phyloP scores from a whole-genome alignment of 2,329 filamentous ascomycete genomes.

The Eutypella sp. region DNA sequence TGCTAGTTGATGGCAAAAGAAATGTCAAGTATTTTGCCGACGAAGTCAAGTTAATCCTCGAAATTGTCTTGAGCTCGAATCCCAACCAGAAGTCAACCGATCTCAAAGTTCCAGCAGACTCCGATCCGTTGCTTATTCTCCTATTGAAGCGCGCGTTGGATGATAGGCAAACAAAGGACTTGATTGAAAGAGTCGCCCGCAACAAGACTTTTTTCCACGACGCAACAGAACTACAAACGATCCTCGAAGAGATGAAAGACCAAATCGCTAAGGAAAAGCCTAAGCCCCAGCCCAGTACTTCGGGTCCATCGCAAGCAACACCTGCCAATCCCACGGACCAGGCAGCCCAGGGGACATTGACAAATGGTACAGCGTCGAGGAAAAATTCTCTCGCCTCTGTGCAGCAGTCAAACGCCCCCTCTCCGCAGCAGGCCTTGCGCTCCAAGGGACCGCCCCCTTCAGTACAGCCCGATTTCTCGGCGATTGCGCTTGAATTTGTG shows the following conservation, averaged over 20 bases:
- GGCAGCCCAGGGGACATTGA: slow-evolving; percentile 18
- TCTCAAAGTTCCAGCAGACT: slow-evolving; percentile 47
- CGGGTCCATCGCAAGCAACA: slow-evolving; percentile 17
- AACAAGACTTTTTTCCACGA: slow-evolving; percentile 47
- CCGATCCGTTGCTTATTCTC: slow-evolving; percentile 51
- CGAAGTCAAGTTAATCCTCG: slow-evolving; percentile 52
- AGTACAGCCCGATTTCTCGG: slow-evolving; percentile 55
- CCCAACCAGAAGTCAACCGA: slow-evolving; percentile 50
- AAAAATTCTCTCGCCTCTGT: slow-evolving; percentile 18
- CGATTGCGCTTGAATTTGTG: slow-evolving; percentile 65
- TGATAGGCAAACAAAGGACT: slow-evolving; percentile 41
- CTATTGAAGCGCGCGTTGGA: slow-evolving; percentile 55
- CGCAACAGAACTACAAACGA: slow-evolving; percentile 48
- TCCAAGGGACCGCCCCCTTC: slow-evolving; percentile 54
- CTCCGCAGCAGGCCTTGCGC: slow-evolving; percentile 49
- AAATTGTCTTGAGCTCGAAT: slow-evolving; percentile 55
- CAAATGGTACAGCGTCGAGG: slow-evolving; percentile 27
- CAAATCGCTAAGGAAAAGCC: slow-evolving; percentile 35
- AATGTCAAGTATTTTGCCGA: slow-evolving; percentile 57
- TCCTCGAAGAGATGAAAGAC: slow-evolving; percentile 43
- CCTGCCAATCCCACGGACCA: slow-evolving; percentile 27
- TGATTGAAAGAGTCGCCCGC: slow-evolving; percentile 50
- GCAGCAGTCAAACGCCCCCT: slow-evolving; percentile 11
- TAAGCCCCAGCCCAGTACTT: slow-evolving; percentile 13
- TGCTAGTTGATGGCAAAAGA: slow-evolving; percentile 50